Evolutionary conservation across 306 rosid species (phyloP), one percentile per base, ranked within the genome.

Genomic region (Prunus armeniaca): DNA sequence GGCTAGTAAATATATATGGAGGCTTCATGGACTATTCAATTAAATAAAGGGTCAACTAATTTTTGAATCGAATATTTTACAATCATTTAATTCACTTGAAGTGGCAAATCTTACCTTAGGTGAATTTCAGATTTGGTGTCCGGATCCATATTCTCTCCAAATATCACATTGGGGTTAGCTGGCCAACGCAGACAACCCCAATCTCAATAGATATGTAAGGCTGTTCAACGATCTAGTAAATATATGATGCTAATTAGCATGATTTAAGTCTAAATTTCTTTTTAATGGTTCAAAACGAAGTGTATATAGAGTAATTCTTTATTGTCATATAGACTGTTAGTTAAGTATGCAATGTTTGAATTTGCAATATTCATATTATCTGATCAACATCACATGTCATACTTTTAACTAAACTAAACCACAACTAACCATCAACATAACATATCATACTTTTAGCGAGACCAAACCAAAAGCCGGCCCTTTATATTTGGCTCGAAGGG

Each of bases 101-200:
- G 47, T 43, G 63, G 55, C 69, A 71, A 76, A 70, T 20, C 71
- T 81, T 65, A 81, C 79, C 73, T 38, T 27, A 24, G 79, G 51
- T 72, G 47, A 50, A 43, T 46, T 54, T 51, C 18, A 51, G 73
- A 64, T 56, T 46, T 56, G 70, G 47, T 43, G 69, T 78, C 68
- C 15, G 73, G 67, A 82, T 73, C 76, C 65, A 19, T 73, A 74
- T 78, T 34, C 69, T 55, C 47, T 49, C 18, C 38, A 60, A 68
- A 55, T 52, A 55, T 72, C 69, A 68, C 15, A 74, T 54, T 78
- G 64, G 50, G n/a, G 52, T 51, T 45, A 54, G 73, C 43, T 51
- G 73, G 87, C 78, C 82, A 84, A 68, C 62, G 82, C 69, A 75
- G 82, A 84, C 84, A 84, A 54, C 71, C 69, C 55, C 77, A 30